These are phyloP conservation scores for Colletotrichum viniferum DNA, from an alignment of 2,329 filamentous ascomycete genomes.

Conservation along the genomic window DNA sequence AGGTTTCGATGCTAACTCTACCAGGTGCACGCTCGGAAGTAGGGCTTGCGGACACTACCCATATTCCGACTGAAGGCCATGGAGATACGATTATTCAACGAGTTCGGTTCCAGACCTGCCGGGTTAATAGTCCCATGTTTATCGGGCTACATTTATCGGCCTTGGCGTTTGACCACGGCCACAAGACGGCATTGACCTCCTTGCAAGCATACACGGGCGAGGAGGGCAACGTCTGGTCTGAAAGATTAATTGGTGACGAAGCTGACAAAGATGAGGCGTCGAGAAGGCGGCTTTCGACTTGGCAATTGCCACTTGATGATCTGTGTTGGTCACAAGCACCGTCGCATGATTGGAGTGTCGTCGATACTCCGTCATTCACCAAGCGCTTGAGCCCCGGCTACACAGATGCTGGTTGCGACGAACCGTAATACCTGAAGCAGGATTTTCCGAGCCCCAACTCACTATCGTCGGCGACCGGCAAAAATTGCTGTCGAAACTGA, in stretches of 20 bases:
- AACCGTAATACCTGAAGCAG: neutral
- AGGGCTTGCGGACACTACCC: conserved; percentile 9
- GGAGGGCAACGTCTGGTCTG: neutral
- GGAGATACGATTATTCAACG: neutral
- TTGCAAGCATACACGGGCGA: neutral
- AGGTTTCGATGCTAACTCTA: neutral
- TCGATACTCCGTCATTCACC: neutral
- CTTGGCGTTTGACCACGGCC: neutral
- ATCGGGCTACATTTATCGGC: neutral
- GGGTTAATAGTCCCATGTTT: neutral
- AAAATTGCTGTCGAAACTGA: neutral
- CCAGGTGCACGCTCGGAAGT: conserved; percentile 10
- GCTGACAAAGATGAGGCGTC: neutral
- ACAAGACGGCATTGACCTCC: neutral
- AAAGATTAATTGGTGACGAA: neutral
- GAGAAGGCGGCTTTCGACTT: neutral
- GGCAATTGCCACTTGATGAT: neutral
- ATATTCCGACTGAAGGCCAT: conserved; percentile 3
- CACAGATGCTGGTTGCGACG: neutral
- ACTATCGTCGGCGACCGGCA: neutral
- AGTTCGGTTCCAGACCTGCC: neutral
- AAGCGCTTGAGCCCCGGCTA: neutral
- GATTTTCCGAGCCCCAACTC: neutral
- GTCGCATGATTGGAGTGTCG: neutral
- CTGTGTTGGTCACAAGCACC: neutral